Evolutionary conservation across 495 filamentous ascomycete species (phyloP).

Genomic region (Penicilliopsis zonata): DNA sequence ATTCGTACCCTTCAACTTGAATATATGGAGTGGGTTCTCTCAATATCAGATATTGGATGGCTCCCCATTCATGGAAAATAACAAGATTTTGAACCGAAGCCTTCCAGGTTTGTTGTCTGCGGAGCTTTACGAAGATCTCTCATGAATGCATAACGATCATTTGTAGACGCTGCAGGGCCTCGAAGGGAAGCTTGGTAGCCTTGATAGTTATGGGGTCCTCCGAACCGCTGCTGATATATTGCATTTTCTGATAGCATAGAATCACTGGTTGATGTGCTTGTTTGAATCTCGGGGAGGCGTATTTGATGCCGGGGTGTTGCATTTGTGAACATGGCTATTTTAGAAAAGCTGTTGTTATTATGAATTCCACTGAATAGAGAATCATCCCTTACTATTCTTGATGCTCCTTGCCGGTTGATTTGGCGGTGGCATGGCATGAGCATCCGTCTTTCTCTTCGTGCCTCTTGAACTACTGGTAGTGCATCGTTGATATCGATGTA

Average conservation of each 20-base stretch:
- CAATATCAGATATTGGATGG: too few relatives aligned
- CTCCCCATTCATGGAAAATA: too few relatives aligned
- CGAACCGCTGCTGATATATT: not conserved
- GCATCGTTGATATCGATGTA: conserved; percentile 35
- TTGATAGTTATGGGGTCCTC: too few relatives aligned
- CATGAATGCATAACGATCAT: too few relatives aligned
- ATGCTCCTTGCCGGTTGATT: conserved; percentile 7
- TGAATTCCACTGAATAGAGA: not conserved
- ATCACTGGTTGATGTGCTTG: not conserved
- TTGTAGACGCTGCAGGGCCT: too few relatives aligned
- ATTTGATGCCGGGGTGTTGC: conserved; percentile 13
- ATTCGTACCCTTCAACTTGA: too few relatives aligned
- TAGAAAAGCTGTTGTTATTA: not conserved
- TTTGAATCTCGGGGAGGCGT: conserved; percentile 2
- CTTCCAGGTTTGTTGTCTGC: too few relatives aligned
- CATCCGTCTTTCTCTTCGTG: conserved; percentile 7
- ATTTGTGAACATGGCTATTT: conserved; percentile 6
- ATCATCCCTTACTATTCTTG: conserved; percentile 16
- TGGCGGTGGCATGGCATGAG: conserved; percentile 17
- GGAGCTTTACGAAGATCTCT: too few relatives aligned
- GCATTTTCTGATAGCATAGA: conserved; percentile 6
- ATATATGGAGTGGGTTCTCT: too few relatives aligned
- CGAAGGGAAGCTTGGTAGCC: too few relatives aligned
- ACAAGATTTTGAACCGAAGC: too few relatives aligned
- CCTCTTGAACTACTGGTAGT: conserved; percentile 34